phyloP scores from a whole-genome alignment of 2,329 filamentous ascomycete genomes.

The Colletotrichum graminicola region DNA sequence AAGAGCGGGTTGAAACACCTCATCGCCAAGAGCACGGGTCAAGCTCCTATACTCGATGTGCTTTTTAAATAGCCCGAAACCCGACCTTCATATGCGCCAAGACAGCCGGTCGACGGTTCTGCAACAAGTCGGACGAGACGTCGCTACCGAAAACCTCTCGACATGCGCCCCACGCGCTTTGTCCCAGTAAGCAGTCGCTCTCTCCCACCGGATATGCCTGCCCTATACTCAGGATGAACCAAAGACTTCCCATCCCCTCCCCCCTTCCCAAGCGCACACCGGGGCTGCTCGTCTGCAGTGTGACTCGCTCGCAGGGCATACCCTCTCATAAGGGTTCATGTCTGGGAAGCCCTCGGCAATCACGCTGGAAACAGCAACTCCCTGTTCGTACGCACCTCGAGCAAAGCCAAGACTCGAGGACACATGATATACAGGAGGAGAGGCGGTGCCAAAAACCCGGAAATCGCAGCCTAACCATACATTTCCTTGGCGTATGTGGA shows the following conservation, averaged over 20 bases:
- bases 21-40: slow-evolving; percentile 39
- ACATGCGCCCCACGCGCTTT: background rate
- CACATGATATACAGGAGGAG: background rate
- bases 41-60: slow-evolving; percentile 36
- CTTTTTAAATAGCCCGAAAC: slow-evolving; percentile 38
- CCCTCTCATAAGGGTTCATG: too few relatives aligned
- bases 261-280: background rate
- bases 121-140: background rate
- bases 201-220: background rate
- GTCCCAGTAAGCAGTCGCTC: background rate
- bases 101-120: background rate
- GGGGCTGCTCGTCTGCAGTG: slow-evolving; percentile 4
- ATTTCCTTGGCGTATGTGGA: slow-evolving; percentile 10
- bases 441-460: background rate
- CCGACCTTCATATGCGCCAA: slow-evolving; percentile 29
- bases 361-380: slow-evolving; percentile 28
- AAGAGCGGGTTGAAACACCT: slow-evolving; percentile 35
- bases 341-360: background rate
- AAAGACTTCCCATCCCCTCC: too few relatives aligned
- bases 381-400: slow-evolving; percentile 18
- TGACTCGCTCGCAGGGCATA: too few relatives aligned
- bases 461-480: background rate
- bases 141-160: background rate
- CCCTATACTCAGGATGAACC: background rate
- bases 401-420: background rate